Percentiles rank a stretch among this genome's conserved stretches.
These are phyloP conservation scores for Cercospora berteroae DNA, from an alignment of 2,329 filamentous ascomycete species.

Conservation along the genomic window DNA sequence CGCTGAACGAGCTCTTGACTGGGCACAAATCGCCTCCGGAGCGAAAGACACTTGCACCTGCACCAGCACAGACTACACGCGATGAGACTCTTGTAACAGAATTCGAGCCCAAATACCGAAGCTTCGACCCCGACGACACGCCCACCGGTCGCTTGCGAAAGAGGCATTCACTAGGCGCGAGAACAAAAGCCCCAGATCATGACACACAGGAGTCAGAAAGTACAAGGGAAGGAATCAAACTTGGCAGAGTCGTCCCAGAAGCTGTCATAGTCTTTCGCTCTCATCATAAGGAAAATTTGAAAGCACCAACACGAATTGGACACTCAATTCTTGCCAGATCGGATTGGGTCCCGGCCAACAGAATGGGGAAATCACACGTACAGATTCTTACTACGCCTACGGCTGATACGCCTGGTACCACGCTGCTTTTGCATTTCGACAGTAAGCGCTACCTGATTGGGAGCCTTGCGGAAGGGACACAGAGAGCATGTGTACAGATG, in stretches of 20 bases:
- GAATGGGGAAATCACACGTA: constrained; percentile 67
- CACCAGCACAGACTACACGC: background rate
- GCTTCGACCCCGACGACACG: constrained; percentile 8
- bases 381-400: constrained; percentile 80
- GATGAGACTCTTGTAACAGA: constrained; percentile 6
- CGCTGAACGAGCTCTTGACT: constrained; percentile 14
- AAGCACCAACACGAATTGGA: constrained; percentile 6
- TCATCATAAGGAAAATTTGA: constrained; percentile 6
- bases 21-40: constrained; percentile 3
- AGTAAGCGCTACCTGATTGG: constrained; percentile 83
- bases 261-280: background rate
- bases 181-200: background rate
- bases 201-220: constrained; percentile 4
- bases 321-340: background rate
- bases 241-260: background rate
- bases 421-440: constrained; percentile 75
- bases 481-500: constrained; percentile 70
- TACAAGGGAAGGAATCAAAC: background rate
- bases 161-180: constrained; percentile 2
- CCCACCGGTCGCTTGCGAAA: constrained; percentile 17
- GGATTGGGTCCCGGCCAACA: background rate
- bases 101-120: constrained; percentile 14
- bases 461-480: constrained; percentile 76
- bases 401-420: constrained; percentile 80
- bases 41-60: background rate